These are phyloP conservation scores for Monilinia aucupariae DNA, from an alignment of 2,329 filamentous ascomycete species.

Conservation along the genomic window DNA sequence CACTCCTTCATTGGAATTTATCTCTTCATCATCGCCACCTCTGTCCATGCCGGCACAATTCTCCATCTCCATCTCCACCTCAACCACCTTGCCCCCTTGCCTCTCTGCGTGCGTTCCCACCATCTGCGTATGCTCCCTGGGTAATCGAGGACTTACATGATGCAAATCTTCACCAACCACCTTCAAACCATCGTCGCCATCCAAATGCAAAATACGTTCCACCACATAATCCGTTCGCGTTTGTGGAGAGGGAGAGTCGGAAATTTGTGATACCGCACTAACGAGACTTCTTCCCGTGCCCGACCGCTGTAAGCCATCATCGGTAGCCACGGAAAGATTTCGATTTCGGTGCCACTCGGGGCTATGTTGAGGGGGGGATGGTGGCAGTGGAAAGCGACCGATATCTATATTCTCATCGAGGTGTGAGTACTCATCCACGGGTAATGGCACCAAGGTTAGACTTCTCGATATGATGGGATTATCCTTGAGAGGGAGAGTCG, in stretches of 20 bases:
- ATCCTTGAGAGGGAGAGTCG: conserved; percentile 22
- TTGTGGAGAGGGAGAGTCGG: conserved; percentile 1
- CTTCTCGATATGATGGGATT: background rate
- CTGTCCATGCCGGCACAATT: conserved; percentile 10
- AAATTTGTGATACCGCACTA: conserved; percentile 32
- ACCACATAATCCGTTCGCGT: background rate
- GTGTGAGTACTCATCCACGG: background rate
- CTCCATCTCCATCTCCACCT: conserved; percentile 12
- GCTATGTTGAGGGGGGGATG: background rate
- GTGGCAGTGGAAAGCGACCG: conserved; percentile 9
- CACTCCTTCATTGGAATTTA: background rate
- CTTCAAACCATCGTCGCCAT: background rate
- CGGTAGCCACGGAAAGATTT: background rate
- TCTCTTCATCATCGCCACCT: conserved; percentile 37
- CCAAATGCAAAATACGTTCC: conserved; percentile 12
- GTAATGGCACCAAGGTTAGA: background rate
- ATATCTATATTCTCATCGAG: conserved; percentile 6
- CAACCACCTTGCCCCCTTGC: background rate
- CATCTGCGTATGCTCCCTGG: background rate
- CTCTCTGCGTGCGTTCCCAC: background rate
- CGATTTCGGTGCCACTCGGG: background rate
- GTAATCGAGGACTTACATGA: background rate
- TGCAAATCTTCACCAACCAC: background rate
- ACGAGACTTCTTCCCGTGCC: conserved; percentile 46
- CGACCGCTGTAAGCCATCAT: background rate